phyloP scores from a whole-genome alignment of 2,329 filamentous ascomycete species.

The Cercospora sp. region DNA sequence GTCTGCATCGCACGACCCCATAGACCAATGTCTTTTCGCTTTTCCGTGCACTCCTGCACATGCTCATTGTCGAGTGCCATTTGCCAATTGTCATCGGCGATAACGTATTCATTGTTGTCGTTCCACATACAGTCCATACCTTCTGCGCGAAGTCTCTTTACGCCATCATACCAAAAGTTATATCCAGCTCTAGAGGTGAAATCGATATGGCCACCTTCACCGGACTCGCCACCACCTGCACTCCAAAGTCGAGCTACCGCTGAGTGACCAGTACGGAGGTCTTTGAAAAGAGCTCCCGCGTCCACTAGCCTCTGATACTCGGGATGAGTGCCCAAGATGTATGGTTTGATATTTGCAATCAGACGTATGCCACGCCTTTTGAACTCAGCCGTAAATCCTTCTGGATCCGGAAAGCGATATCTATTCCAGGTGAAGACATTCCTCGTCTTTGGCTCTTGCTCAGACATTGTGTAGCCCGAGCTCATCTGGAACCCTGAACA shows the following conservation, averaged over 20 bases:
- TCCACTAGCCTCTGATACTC: conserved; percentile 63
- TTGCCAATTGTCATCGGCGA: conserved; percentile 66
- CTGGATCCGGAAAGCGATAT: conserved; percentile 68
- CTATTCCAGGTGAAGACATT: conserved; percentile 73
- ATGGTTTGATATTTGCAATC: conserved; percentile 73
- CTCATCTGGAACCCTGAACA: conserved; percentile 73
- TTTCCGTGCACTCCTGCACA: conserved; percentile 37
- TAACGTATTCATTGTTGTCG: conserved; percentile 74
- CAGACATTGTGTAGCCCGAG: conserved; percentile 69
- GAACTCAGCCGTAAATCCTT: conserved; percentile 62
- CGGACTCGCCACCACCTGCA: conserved; percentile 69
- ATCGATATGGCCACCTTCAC: conserved; percentile 70
- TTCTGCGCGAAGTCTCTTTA: conserved; percentile 60
- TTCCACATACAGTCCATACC: conserved; percentile 78
- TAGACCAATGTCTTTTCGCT: conserved; percentile 58
- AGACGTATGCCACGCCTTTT: conserved; percentile 66
- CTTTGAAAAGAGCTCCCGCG: conserved; percentile 63
- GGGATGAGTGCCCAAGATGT: conserved; percentile 66
- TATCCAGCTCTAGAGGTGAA: conserved; percentile 69
- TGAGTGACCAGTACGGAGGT: conserved; percentile 49
- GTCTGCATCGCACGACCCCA: conserved; percentile 71
- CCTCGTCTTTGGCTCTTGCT: conserved; percentile 66
- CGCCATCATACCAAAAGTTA: conserved; percentile 71
- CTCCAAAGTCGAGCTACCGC: conserved; percentile 69
- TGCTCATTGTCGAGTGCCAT: conserved; percentile 51